phyloP scores from a whole-genome alignment of 805 yeast species.

The Metschnikowia amazonensis region DNA sequence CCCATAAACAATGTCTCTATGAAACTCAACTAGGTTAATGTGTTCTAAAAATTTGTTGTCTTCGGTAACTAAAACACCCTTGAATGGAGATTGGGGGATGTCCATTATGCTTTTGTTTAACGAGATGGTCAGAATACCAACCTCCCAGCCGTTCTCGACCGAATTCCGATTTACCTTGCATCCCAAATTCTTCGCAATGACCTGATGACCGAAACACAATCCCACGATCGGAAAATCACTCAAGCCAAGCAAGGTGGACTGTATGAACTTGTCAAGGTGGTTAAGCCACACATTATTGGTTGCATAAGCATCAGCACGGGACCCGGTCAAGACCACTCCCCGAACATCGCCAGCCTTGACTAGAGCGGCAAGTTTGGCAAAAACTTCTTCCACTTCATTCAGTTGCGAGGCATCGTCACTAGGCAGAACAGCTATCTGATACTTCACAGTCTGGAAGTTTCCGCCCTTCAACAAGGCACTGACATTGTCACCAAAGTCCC shows the following conservation, averaged over 20 bases:
- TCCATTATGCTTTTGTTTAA: conserved; percentile 40
- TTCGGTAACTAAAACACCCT: conserved; percentile 34
- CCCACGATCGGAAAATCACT: conserved; percentile 54
- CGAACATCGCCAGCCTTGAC: conserved; percentile 26
- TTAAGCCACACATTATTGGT: conserved; percentile 40
- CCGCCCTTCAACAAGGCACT: conserved; percentile 25
- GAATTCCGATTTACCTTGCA: conserved; percentile 51
- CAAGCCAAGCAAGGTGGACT: conserved; percentile 14
- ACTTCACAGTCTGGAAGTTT: conserved; percentile 27
- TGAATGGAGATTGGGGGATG: conserved; percentile 24
- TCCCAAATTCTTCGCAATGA: conserved; percentile 64
- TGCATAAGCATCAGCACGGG: conserved; percentile 45
- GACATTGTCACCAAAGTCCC: conserved; percentile 53
- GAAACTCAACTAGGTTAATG: conserved; percentile 36
- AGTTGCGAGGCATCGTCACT: conserved; percentile 9
- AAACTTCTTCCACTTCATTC: conserved; percentile 11
- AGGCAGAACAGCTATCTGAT: conserved; percentile 29
- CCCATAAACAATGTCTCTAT: conserved; percentile 37
- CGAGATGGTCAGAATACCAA: conserved; percentile 52
- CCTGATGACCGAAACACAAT: conserved; percentile 86
- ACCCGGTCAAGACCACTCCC: conserved; percentile 53
- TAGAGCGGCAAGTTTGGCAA: conserved; percentile 20
- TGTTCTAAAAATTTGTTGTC: conserved; percentile 52
- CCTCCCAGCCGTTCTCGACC: conserved; percentile 63
- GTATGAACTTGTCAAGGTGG: conserved; percentile 34